These are phyloP conservation scores for Aspergillus niger DNA, from an alignment of 2,329 filamentous ascomycete species.

Conservation along the genomic window DNA sequence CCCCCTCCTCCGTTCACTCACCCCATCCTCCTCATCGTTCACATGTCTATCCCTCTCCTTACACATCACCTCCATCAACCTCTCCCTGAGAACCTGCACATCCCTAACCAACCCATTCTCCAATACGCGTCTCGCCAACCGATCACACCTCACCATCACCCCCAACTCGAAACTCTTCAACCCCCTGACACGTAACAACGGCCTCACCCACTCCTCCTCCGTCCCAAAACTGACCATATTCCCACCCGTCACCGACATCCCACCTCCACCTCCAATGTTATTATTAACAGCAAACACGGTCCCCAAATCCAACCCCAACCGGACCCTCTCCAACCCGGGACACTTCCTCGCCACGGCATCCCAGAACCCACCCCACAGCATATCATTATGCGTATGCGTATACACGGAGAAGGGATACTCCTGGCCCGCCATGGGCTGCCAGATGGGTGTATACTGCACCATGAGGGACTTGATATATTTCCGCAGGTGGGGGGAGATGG, in stretches of 20 bases:
- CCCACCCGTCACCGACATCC: constrained; percentile 22
- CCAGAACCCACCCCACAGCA: background rate
- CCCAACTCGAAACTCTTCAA: constrained; percentile 35
- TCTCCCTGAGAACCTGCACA: constrained; percentile 29
- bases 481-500: constrained; percentile 24
- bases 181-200: constrained; percentile 32
- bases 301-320: background rate
- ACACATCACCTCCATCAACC: constrained; percentile 30
- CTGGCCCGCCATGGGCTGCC: constrained; percentile 36
- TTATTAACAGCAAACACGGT: background rate
- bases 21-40: constrained; percentile 2
- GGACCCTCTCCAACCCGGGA: background rate
- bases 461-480: constrained; percentile 27
- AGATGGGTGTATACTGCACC: constrained; percentile 39
- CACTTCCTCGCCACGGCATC: background rate
- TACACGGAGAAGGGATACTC: constrained; percentile 36
- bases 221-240: constrained; percentile 29
- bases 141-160: constrained; percentile 37
- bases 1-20: constrained; percentile 4
- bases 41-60: constrained; percentile 6
- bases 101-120: constrained; percentile 32
- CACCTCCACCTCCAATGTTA: background rate
- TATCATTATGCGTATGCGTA: constrained; percentile 40
- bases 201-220: constrained; percentile 33
- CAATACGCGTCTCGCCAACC: constrained; percentile 27